Base-by-base conservation (phyloP, 345 rosid genomes). In the Theobroma cacao region DNA sequence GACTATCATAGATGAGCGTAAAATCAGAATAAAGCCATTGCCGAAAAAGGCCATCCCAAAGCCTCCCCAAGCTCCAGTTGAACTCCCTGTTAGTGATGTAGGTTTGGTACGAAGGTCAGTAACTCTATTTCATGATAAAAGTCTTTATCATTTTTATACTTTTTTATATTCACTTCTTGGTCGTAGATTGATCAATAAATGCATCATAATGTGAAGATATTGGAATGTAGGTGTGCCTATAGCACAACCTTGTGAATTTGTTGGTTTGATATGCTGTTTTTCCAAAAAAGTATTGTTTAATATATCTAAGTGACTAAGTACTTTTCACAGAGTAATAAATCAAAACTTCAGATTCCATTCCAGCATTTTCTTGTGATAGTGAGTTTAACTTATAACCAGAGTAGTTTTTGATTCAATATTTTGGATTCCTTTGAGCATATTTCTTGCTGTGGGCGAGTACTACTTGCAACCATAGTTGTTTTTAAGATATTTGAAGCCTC, bases 1-100 rank as follows among this genome's bases (percentile, higher is more conserved):
- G 86, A 91, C 99, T 12, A 86, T 87, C 76, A 90, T 92, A 77
- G 98, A 92, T 84, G 99, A 96, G 83, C 98, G 99, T 77, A 92
- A 92, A 82, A 96, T 96, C 79, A 89, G 98, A 89, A 96, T 96
- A 89, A 88, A 89, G 85, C 90, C 97, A 13, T 85, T 96, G 82
- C 99, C 99, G 48, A 90, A 94, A 82, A 93, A 93, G 87, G 76
- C 82, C 65, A 52, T 64, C 47, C 61, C 87, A 61, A 91, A 81
- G 79, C 89, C 91, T 81, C 84, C 91, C 72, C 90, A 82, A 84
- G 82, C 88, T 74, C 89, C 89, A 47, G 88, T 72, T 28, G 93
- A 90, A 62, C 87, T 88, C 80, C 90, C 99, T 68, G 78, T 81
- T 72, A 89, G 87, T 83, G 92, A 91, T 86, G 93, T 91, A 72